Base-by-base conservation (phyloP, 2,329 filamentous ascomycete genomes). In the Chlorencoelia australis region DNA sequence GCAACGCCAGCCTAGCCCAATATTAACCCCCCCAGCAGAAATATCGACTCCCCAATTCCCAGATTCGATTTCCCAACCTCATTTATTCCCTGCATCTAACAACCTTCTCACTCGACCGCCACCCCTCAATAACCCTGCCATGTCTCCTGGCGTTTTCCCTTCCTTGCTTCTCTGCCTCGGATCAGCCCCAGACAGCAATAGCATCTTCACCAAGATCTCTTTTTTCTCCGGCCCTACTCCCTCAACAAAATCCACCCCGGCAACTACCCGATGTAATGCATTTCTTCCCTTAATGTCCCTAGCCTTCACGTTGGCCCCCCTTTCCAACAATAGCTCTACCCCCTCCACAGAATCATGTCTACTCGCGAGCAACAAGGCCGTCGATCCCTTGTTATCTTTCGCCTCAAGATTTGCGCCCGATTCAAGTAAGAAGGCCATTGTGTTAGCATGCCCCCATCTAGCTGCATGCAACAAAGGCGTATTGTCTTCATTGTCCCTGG, bases 121-220 rank as follows among this genome's bases (percentile, higher is more conserved):
- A 18, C 46, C 44, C 3, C 33, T 38, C 28, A 34, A 31, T 29
- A 43, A 41, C 3, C 40, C 39, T 3, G 26, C 40, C 16, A 30
- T 35, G 14, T 48, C 37, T 2, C 19, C 37, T 1, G 46, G 25
- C 4, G 42, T 45, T 16, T 43, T 47, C 7, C 46, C 46, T 10
- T 41, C 34, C 4, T 24, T 24, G 31, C 47, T 42, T 34, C 33
- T 42, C 5, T 30, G 17, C 10, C 21, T 34, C 6, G 44, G 40
- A 37, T 47, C 35, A 10, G 44, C 46, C 3, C 46, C 46, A 15
- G 38, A 37, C n/a, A 44, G 16, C 20, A 48, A 29, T 25, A 48
- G 30, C 16, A 42, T n/a, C 29, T 30, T 40, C 17, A 48, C 34
- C 6, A 46, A 33, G 6, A 37, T 35, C 24, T 42, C 41, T 22